Conservation (phyloP, 495 filamentous ascomycete genomes). For the Sordaria brevicollis region DNA sequence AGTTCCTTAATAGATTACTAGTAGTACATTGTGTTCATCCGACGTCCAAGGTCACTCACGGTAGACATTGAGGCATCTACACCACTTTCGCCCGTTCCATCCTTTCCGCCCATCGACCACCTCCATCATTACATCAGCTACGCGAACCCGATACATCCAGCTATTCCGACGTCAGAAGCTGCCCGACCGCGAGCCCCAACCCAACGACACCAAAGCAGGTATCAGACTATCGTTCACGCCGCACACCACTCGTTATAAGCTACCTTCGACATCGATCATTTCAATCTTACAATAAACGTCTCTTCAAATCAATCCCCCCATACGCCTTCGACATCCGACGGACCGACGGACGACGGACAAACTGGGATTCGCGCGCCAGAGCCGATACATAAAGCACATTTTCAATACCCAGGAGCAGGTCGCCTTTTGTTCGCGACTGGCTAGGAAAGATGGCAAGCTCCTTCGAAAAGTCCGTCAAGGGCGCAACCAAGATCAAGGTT, state of each 20-base stretch:
- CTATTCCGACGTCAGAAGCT: neutral
- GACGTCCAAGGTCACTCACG: neutral
- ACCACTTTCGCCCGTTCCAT: neutral
- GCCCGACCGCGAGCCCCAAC: neutral
- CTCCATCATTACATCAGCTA: neutral
- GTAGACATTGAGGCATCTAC: neutral
- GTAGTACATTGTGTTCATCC: neutral
- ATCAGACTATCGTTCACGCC: neutral
- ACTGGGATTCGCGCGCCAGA: neutral
- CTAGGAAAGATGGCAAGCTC: slow-evolving; percentile 56
- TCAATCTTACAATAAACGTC: neutral
- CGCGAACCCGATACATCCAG: neutral
- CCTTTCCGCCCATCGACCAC: neutral
- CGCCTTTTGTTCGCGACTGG: slow-evolving; percentile 1
- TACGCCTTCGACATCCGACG: neutral
- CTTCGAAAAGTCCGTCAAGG: slow-evolving; percentile 89
- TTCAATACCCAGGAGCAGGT: neutral
- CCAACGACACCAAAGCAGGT: neutral
- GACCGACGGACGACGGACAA: neutral
- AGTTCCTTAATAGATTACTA: neutral
- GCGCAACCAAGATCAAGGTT: slow-evolving; percentile 90
- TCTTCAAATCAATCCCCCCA: neutral
- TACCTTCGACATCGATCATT: neutral
- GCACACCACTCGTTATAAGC: neutral
- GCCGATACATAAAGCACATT: neutral